Conservation (phyloP, 768 basidiomycete genomes). For the Rhizopogon vesiculosus region DNA sequence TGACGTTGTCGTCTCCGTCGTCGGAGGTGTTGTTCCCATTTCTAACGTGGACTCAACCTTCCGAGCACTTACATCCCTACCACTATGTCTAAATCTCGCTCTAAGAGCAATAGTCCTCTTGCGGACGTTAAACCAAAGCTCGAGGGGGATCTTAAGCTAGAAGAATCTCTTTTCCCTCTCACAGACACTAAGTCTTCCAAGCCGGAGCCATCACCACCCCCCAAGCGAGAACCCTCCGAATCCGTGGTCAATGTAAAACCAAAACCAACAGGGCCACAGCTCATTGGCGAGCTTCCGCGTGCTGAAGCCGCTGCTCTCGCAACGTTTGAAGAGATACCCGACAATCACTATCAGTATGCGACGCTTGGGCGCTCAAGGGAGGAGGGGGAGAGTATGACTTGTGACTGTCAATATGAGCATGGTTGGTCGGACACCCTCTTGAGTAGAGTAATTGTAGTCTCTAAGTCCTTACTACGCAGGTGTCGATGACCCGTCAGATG, state of each 20-base stretch:
- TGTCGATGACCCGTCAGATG: constrained; percentile 52
- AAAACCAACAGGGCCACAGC: constrained; percentile 46
- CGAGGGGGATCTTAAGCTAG: constrained; percentile 15
- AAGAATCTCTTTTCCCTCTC: constrained; percentile 11
- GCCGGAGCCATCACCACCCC: constrained; percentile 26
- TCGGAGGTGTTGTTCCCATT: constrained; percentile 11
- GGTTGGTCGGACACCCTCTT: constrained; percentile 50
- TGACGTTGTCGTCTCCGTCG: constrained; percentile 15
- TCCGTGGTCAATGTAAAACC: constrained; percentile 27
- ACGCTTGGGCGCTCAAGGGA: constrained; percentile 85
- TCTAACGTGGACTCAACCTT: constrained; percentile 7
- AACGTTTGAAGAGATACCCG: constrained; percentile 68
- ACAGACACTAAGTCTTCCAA: constrained; percentile 22
- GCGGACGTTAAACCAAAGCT: constrained; percentile 7
- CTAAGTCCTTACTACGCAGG: constrained; percentile 39
- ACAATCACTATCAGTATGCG: constrained; percentile 85
- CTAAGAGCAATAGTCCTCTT: constrained; percentile 24
- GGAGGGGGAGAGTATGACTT: constrained; percentile 88
- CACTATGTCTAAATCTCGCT: constrained; percentile 26
- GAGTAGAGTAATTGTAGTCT: constrained; percentile 20
- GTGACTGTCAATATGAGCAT: constrained; percentile 84
- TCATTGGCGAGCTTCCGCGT: constrained; percentile 76
- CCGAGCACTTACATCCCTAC: constrained; percentile 10
- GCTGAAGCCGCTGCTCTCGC: constrained; percentile 69
- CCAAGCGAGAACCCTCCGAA: constrained; percentile 28